Evolutionary conservation across 768 basidiomycete genomes (phyloP).

Genomic region (Tylopilus vinaceipallidus): DNA sequence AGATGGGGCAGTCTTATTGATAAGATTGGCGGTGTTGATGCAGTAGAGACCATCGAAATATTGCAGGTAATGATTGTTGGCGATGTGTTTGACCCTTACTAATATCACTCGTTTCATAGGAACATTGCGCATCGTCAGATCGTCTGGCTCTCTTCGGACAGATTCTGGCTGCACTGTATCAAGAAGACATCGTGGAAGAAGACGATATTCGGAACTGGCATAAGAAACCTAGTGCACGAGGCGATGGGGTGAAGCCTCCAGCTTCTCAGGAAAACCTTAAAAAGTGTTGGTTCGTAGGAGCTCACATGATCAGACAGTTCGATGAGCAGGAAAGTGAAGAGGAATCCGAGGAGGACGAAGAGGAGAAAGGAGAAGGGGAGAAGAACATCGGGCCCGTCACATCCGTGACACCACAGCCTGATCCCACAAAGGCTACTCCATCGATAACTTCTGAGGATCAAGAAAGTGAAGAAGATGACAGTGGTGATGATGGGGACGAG

Average conservation of each 20-base stretch:
- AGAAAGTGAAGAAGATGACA: slow-evolving; percentile 9
- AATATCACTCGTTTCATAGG: slow-evolving; percentile 37
- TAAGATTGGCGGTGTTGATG: slow-evolving; percentile 79
- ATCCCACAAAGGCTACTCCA: not conserved
- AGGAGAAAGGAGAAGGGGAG: slow-evolving; percentile 17
- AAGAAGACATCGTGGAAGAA: slow-evolving; percentile 89
- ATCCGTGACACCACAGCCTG: not conserved
- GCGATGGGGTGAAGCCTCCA: slow-evolving; percentile 42
- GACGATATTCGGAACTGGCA: slow-evolving; percentile 92
- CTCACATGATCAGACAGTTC: slow-evolving; percentile 78
- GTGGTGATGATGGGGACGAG: not conserved
- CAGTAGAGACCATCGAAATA: slow-evolving; percentile 73
- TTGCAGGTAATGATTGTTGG: slow-evolving; percentile 59
- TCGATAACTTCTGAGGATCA: slow-evolving; percentile 3
- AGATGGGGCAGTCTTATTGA: slow-evolving; percentile 86
- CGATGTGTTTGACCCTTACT: not conserved
- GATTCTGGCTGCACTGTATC: slow-evolving; percentile 83
- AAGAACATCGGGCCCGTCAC: slow-evolving; percentile 7
- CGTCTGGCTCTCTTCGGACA: slow-evolving; percentile 77
- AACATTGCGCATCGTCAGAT: slow-evolving; percentile 60
- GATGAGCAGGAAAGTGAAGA: slow-evolving; percentile 69
- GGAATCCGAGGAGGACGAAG: slow-evolving; percentile 34
- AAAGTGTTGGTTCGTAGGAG: slow-evolving; percentile 69
- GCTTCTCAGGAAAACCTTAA: slow-evolving; percentile 51
- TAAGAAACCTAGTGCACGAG: slow-evolving; percentile 51